A percentile compares a stretch with the other conserved stretches of the same genome.
Evolutionary conservation across 768 basidiomycete species (phyloP).

Genomic region (Tulasnella sp.): DNA sequence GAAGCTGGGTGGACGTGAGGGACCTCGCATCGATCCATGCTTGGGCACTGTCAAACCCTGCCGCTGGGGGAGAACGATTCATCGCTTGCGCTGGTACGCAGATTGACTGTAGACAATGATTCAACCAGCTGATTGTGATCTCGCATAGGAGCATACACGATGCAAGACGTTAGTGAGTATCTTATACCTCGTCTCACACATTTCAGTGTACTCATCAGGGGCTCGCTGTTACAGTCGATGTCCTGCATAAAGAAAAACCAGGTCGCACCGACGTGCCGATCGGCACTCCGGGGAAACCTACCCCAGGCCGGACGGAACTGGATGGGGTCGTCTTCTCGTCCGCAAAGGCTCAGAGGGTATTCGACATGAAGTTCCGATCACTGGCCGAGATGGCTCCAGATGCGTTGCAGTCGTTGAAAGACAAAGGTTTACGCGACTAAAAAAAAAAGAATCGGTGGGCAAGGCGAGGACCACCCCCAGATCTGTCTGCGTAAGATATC

Average conservation of each 20-base stretch:
- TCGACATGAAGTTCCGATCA: slow-evolving; percentile 16
- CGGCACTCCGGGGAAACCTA: slow-evolving; percentile 4
- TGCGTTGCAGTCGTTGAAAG: background rate
- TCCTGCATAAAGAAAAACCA: background rate
- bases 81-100: slow-evolving; percentile 10
- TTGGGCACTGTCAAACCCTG: slow-evolving; percentile 18
- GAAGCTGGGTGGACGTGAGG: slow-evolving; percentile 26
- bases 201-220: too few relatives aligned
- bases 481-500: too few relatives aligned
- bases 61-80: slow-evolving; percentile 21
- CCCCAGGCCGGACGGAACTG: background rate
- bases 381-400: slow-evolving; percentile 4
- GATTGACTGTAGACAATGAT: background rate
- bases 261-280: slow-evolving; percentile 15
- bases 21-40: slow-evolving; percentile 25
- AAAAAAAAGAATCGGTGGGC: too few relatives aligned
- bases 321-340: background rate
- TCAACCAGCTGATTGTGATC: background rate
- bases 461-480: too few relatives aligned
- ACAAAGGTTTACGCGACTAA: background rate
- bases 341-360: slow-evolving; percentile 10
- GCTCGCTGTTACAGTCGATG: slow-evolving; percentile 15
- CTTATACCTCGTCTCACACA: too few relatives aligned
- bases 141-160: slow-evolving; percentile 12
- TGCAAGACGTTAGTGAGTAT: slow-evolving; percentile 16